phyloP scores from a whole-genome alignment of 2,329 filamentous ascomycete species.

The Hypoxylon sp. region DNA sequence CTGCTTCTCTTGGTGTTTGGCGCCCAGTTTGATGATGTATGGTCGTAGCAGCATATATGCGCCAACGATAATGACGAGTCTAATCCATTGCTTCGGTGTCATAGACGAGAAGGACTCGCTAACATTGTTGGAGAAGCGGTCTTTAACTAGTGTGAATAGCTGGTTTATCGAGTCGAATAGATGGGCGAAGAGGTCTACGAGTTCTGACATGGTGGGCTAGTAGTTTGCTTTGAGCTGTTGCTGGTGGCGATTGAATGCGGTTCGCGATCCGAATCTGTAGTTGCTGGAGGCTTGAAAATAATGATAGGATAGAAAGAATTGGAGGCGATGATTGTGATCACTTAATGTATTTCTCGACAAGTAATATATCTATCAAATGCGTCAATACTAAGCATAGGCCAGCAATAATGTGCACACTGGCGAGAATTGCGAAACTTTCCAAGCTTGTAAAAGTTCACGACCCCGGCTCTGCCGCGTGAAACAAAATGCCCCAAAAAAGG shows the following conservation, averaged over 20 bases:
- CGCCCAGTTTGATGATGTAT: constrained; percentile 78
- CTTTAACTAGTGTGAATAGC: constrained; percentile 49
- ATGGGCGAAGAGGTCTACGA: constrained; percentile 52
- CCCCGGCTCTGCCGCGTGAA: constrained; percentile 31
- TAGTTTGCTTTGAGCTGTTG: constrained; percentile 19
- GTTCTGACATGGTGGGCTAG: constrained; percentile 51
- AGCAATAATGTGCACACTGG: neutral
- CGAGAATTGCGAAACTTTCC: constrained; percentile 24
- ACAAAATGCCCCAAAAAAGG: constrained; percentile 26
- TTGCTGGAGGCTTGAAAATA: neutral
- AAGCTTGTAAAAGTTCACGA: constrained; percentile 7
- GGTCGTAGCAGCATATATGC: constrained; percentile 82
- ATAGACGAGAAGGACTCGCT: constrained; percentile 65
- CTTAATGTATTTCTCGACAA: constrained; percentile 3
- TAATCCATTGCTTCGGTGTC: constrained; percentile 71
- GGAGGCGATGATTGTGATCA: neutral
- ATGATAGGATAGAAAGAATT: neutral
- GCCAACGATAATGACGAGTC: constrained; percentile 78
- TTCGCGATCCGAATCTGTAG: constrained; percentile 2
- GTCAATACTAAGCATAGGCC: constrained; percentile 1
- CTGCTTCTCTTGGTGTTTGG: constrained; percentile 73
- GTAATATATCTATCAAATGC: constrained; percentile 11
- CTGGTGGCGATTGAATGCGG: constrained; percentile 1
- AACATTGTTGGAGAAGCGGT: constrained; percentile 65
- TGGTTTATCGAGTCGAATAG: constrained; percentile 51